phyloP scores from a whole-genome alignment of 2,329 filamentous ascomycete genomes.

The Colletotrichum agaves region DNA sequence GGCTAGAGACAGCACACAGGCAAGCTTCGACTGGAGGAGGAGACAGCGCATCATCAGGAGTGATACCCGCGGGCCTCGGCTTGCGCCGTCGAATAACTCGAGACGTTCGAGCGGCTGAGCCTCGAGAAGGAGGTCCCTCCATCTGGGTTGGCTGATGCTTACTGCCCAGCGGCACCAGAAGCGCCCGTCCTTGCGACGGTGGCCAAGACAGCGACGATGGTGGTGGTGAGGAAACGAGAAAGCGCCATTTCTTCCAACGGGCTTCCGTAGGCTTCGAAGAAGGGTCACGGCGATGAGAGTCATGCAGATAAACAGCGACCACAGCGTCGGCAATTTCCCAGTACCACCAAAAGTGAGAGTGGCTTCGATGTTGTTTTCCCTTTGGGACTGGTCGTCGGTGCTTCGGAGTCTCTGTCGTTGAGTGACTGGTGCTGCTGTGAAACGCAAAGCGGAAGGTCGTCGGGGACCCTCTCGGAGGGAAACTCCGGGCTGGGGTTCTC shows the following conservation, averaged over 20 bases:
- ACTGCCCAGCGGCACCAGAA: constrained; percentile 41
- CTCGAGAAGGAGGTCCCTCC: constrained; percentile 25
- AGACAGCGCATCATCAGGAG: constrained; percentile 6
- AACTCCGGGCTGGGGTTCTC: no score
- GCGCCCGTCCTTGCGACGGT: constrained; percentile 18
- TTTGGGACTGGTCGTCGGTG: no score
- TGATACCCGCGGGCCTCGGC: constrained; percentile 36
- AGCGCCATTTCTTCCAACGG: background rate
- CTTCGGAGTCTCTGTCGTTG: no score
- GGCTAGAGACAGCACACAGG: background rate
- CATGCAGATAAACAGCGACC: background rate
- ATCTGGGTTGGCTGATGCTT: constrained; percentile 40
- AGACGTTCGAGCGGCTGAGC: constrained; percentile 28
- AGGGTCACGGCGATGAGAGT: background rate
- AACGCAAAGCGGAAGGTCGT: no score
- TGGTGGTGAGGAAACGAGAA: background rate
- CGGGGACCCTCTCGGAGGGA: no score
- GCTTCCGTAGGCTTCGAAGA: background rate
- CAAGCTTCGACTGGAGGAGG: background rate
- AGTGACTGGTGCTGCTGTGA: no score
- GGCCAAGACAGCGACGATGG: background rate
- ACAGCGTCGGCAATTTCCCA: background rate
- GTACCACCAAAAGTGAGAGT: background rate
- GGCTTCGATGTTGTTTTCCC: no score
- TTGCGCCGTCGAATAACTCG: constrained; percentile 34